phyloP scores from a whole-genome alignment of 345 rosid species.

The Moricandia arvensis region DNA sequence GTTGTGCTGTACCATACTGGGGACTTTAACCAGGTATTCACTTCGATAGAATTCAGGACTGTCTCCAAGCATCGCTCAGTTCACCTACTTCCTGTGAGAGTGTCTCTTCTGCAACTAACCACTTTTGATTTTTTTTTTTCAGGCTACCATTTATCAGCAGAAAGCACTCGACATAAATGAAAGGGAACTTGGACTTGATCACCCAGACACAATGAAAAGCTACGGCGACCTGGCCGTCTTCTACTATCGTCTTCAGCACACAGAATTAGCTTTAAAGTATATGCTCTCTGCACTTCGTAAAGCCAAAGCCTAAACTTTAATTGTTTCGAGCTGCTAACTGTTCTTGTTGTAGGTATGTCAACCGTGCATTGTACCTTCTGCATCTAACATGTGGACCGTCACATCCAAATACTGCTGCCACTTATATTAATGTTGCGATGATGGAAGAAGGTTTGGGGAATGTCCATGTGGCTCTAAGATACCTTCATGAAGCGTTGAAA shows the following conservation, averaged over 20 bases:
- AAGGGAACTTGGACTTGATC: slow-evolving; percentile 98
- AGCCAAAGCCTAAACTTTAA: neutral
- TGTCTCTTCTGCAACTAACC: slow-evolving; percentile 23
- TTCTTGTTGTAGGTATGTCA: slow-evolving; percentile 69
- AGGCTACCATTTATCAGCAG: slow-evolving; percentile 98
- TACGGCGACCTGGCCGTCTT: slow-evolving; percentile 97
- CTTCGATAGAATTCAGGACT: slow-evolving; percentile 25
- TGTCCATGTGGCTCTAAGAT: slow-evolving; percentile 93
- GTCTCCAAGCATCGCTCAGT: slow-evolving; percentile 5
- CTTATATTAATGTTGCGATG: slow-evolving; percentile 96
- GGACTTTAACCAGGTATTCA: slow-evolving; percentile 86
- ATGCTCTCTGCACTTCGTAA: slow-evolving; percentile 41
- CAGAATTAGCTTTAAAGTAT: slow-evolving; percentile 96
- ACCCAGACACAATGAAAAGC: slow-evolving; percentile 98
- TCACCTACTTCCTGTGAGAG: slow-evolving; percentile 9
- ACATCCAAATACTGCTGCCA: slow-evolving; percentile 97
- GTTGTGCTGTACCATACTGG: slow-evolving; percentile 98
- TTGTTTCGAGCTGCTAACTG: slow-evolving; percentile 20
- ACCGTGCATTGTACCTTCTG: slow-evolving; percentile 88
- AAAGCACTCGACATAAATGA: slow-evolving; percentile 96
- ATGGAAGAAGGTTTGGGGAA: slow-evolving; percentile 99
- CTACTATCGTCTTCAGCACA: slow-evolving; percentile 97
- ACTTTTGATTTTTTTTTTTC: slow-evolving; percentile 22
- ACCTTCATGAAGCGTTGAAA: slow-evolving; percentile 94
- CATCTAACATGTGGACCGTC: slow-evolving; percentile 94